phyloP scores from a whole-genome alignment of 2,329 filamentous ascomycete species.

The Colletotrichum liriopes region DNA sequence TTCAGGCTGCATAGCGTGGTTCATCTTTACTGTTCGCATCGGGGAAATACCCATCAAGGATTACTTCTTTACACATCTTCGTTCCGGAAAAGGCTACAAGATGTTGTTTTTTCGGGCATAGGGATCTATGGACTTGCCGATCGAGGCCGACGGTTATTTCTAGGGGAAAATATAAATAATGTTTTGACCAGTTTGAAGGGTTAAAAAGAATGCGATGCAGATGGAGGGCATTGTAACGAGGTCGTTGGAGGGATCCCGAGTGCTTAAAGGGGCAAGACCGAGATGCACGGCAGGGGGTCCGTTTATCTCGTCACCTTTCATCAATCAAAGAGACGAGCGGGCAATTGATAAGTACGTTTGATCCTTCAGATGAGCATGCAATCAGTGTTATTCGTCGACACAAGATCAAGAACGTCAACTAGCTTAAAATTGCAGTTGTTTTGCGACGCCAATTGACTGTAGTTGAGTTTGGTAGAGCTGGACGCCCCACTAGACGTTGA shows the following conservation, averaged over 20 bases:
- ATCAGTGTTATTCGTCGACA: neutral
- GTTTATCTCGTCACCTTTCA: too few relatives aligned
- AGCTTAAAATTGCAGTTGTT: neutral
- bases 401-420: neutral
- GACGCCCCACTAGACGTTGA: neutral
- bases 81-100: constrained; percentile 1
- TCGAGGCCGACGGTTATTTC: neutral
- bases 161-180: constrained; percentile 6
- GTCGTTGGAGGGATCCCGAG: too few relatives aligned
- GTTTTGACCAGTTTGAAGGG: neutral
- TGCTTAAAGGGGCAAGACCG: too few relatives aligned
- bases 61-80: constrained; percentile 15
- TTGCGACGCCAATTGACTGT: neutral
- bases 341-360: neutral
- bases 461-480: neutral
- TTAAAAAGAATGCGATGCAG: too few relatives aligned
- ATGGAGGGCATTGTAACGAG: too few relatives aligned
- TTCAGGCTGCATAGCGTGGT: constrained; percentile 40
- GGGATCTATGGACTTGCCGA: neutral
- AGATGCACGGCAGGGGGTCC: too few relatives aligned
- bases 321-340: neutral
- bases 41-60: constrained; percentile 34
- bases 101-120: neutral
- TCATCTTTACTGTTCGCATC: constrained; percentile 20
- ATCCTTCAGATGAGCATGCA: neutral